Evolutionary conservation across 306 rosid genomes (phyloP), one percentile per base, ranked within the genome.

Genomic region (Castanea sativa): DNA sequence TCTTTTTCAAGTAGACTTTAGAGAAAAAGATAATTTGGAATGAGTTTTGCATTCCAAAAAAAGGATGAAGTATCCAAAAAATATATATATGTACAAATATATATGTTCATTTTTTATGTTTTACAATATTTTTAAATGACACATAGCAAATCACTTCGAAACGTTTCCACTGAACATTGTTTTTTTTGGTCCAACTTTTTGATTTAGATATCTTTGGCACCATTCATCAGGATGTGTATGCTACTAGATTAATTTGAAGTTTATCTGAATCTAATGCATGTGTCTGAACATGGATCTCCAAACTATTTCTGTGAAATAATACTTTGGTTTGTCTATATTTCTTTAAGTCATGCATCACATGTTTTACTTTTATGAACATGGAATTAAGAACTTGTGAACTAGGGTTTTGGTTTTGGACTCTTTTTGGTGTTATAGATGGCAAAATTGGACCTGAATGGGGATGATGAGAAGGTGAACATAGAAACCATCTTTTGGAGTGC

Each of bases 401-500:
- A 45, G 38, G 70, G 49, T 65, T 53, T 69, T 78, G 74, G 49
- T 52, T 67, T 59, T 80, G 14, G 53, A 13, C 16, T 59, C 6
- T 73, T 73, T 64, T 76, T 83, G 81, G 30, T 79, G 30, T 78
- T 69, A 76, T 76, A 95, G 99, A 95, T 95, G 99, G 91, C 94
- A 78, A 95, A 90, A 89, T 76, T 95, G 94, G 99, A 95, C 88
- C 92, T 95, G 45, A 95, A 92, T 79, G 92, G 90, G 41, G 99
- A 92, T 74, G 79, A 74, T 41, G 99, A 95, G 89, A 95, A 95
- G 90, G 87, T 25, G 55, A 95, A 86, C 75, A 78, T 87, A 57
- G 97, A 95, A 75, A 80, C 88, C 71, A 92, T 95, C 82, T 95
- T 92, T 81, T 92, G 93, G 92, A 90, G 92, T 91, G 99, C 99